A percentile compares a stretch with the other conserved stretches of the same genome.
Evolutionary conservation across 2,329 filamentous ascomycete species (phyloP).

Genomic region (Trichoderma lentiforme): DNA sequence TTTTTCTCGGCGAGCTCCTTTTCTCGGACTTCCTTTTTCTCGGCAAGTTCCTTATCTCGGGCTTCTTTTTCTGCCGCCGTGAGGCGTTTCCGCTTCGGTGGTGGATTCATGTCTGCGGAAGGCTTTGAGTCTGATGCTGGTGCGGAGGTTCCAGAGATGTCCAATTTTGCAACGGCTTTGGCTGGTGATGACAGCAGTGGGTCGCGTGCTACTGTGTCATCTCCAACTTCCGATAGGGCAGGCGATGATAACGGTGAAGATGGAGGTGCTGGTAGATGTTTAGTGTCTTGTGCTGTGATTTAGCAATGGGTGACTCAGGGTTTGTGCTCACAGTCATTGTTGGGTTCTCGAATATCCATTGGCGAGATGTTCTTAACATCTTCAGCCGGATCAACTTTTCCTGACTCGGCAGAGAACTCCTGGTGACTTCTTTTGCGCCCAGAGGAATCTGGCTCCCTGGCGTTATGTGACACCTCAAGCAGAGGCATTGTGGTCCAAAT

Average conservation of each 20-base stretch:
- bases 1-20: constrained; percentile 32
- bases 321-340: constrained; percentile 25
- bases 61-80: constrained; percentile 36
- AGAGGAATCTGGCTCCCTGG: constrained; percentile 42
- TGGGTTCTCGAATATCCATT: constrained; percentile 21
- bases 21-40: constrained; percentile 36
- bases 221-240: constrained; percentile 42
- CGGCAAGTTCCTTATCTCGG: constrained; percentile 28
- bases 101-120: constrained; percentile 27
- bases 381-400: constrained; percentile 25
- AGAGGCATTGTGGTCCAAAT: constrained; percentile 42
- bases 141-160: constrained; percentile 1
- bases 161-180: constrained; percentile 25
- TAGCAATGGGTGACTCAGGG: constrained; percentile 22
- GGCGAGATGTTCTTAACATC: constrained; percentile 23
- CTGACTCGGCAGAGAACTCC: constrained; percentile 39
- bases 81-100: constrained; percentile 43
- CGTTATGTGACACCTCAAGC: constrained; percentile 45
- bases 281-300: constrained; percentile 23
- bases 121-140: constrained; percentile 20
- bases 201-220: constrained; percentile 37
- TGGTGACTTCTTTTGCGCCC: constrained; percentile 47
- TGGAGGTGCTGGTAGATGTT: neutral
- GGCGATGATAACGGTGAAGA: constrained; percentile 32
- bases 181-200: constrained; percentile 36